Base-by-base conservation (phyloP, 1,284 basidiomycete species). In the Cutaneotrichosporon dermatis region DNA sequence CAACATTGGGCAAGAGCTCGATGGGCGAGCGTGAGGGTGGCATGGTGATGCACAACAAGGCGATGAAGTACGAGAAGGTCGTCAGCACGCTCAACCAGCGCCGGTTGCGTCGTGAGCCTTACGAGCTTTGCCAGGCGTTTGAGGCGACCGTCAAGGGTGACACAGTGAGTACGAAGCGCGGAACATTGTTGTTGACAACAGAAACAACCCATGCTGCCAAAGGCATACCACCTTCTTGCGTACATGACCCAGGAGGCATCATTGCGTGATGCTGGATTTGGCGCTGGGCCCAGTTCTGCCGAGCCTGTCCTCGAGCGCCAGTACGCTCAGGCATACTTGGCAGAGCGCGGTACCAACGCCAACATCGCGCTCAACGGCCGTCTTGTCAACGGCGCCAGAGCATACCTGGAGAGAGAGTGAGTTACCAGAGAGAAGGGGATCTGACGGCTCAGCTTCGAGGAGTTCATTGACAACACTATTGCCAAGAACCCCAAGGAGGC, bases 21-120 rank as follows among this genome's bases (percentile, higher is more conserved):
- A 59, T 58, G n/a, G 72, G 72, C 57, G 56, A 66, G 1, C 67
- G 66, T 46, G 75, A 76, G 60, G 71, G 73, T 11, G 73, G 73
- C 5, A 57, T 91, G 84, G 75, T 77, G 12, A 80, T 79, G 76
- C 93, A 95, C 78, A 87, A 84, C 74, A 92, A 92, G 79, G 94
- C 95, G 91, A 90, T 94, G 85, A 86, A 86, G n/a, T 97, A 95
- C 74, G 89, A 92, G 76, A 85, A 85, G 58, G 86, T 90, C 37
- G 81, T 95, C 45, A 93, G 91, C 74, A 57, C 52, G 41, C 65
- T 77, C n/a, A 76, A 78, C 60, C 61, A 66, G 51, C 61, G 61
- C 52, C 63, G 76, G 53, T 57, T 75, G 57, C 65, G 70, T 42
- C 69, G 69, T 60, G 67, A 72, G 56, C 68, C 70, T 10, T 67